Percentiles rank a stretch among this genome's conserved stretches.
Conservation (phyloP, 805 yeast genomes). For the Isabelozyma pseudorhagii region DNA sequence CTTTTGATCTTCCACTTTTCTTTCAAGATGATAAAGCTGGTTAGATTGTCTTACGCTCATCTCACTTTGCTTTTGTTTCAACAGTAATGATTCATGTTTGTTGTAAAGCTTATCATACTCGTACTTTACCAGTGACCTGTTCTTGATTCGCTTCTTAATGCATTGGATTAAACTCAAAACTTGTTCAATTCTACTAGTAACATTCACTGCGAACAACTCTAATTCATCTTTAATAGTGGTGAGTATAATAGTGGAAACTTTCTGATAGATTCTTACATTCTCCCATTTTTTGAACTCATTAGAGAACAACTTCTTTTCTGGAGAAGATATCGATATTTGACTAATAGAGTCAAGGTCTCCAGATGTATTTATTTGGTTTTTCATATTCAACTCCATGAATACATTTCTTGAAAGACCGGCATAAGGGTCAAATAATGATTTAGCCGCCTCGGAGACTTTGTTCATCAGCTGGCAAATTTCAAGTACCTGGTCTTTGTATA, state of each 20-base stretch:
- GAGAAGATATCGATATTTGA: background rate
- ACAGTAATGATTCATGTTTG: conserved; percentile 20
- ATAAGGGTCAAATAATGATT: conserved; percentile 19
- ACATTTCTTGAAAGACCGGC: conserved; percentile 7
- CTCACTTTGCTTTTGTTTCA: conserved; percentile 36
- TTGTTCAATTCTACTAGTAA: conserved; percentile 7
- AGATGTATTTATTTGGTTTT: background rate
- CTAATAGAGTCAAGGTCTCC: background rate
- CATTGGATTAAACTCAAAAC: conserved; percentile 13
- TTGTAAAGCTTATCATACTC: conserved; percentile 35
- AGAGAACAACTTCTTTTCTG: background rate
- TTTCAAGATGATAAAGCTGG: conserved; percentile 17
- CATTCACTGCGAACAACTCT: conserved; percentile 1
- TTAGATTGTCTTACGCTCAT: conserved; percentile 28
- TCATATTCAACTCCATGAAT: background rate
- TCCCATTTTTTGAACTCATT: conserved; percentile 15
- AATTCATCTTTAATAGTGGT: conserved; percentile 8
- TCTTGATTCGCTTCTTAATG: conserved; percentile 23
- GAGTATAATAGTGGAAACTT: background rate
- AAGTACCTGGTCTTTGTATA: background rate
- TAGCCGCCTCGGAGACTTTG: conserved; percentile 4
- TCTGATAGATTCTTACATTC: conserved; percentile 1
- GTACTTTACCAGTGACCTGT: conserved; percentile 30
- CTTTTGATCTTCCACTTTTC: conserved; percentile 21
- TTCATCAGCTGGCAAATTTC: too few relatives aligned